These are phyloP conservation scores for Arthrobotrys megalospora DNA, from an alignment of 2,329 filamentous ascomycete species.

Conservation along the genomic window DNA sequence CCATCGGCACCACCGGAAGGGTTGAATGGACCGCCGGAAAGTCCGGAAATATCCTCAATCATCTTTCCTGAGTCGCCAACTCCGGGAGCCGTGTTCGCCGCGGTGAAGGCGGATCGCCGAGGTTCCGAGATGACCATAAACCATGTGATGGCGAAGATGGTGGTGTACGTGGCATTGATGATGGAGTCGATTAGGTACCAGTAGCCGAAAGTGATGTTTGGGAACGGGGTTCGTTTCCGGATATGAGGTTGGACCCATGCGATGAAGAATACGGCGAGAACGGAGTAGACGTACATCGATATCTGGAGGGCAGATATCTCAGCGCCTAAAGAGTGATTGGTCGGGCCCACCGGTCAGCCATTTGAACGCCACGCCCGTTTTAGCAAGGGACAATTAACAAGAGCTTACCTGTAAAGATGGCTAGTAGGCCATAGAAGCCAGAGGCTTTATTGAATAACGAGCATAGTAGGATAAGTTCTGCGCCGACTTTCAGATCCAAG, in stretches of 20 bases:
- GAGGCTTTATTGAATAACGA: conserved; percentile 93
- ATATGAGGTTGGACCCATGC: conserved; percentile 83
- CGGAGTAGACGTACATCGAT: conserved; percentile 91
- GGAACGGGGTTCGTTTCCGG: conserved; percentile 81
- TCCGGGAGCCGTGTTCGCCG: conserved; percentile 49
- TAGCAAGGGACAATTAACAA: background rate
- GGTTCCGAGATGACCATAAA: conserved; percentile 78
- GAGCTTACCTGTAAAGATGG: conserved; percentile 77
- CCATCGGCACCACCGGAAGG: conserved; percentile 42
- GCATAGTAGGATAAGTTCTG: conserved; percentile 85
- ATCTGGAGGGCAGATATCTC: conserved; percentile 85
- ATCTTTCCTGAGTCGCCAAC: conserved; percentile 71
- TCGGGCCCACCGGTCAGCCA: background rate
- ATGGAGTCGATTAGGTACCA: conserved; percentile 86
- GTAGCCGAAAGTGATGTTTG: conserved; percentile 85
- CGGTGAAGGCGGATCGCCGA: conserved; percentile 61
- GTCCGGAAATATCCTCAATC: conserved; percentile 76
- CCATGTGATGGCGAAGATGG: conserved; percentile 86
- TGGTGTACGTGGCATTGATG: conserved; percentile 86
- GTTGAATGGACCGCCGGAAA: conserved; percentile 69
- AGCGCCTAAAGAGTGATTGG: conserved; percentile 72
- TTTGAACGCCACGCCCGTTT: background rate
- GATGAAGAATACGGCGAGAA: conserved; percentile 78
- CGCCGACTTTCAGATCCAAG: conserved; percentile 87
- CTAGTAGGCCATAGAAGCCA: conserved; percentile 89